Evolutionary conservation across 2,329 filamentous ascomycete species (phyloP).

Genomic region (Pyricularia sp.): DNA sequence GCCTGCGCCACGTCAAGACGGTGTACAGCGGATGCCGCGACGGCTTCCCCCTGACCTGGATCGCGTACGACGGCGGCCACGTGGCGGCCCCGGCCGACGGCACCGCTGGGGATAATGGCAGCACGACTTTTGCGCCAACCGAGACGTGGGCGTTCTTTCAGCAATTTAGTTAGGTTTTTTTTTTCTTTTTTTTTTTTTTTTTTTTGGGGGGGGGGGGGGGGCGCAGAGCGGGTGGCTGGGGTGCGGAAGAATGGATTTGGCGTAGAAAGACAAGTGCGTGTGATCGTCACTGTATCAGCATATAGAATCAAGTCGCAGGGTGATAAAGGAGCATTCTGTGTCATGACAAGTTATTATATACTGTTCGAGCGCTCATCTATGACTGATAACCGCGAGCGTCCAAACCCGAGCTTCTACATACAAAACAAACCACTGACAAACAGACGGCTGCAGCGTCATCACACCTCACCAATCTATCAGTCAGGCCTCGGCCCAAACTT

Average conservation of each 20-base stretch:
- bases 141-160: not conserved
- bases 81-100: not conserved
- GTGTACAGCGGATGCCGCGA: conserved; percentile 18
- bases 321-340: too few relatives aligned
- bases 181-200: too few relatives aligned
- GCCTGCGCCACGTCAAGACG: conserved; percentile 11
- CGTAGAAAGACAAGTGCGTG: too few relatives aligned
- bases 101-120: not conserved
- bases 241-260: too few relatives aligned
- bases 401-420: not conserved
- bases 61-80: conserved; percentile 21
- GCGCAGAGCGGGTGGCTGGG: too few relatives aligned
- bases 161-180: not conserved
- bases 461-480: not conserved
- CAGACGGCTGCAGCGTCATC: not conserved
- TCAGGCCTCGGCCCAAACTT: not conserved
- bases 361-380: too few relatives aligned
- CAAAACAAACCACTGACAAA: not conserved
- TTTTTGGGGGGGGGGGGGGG: too few relatives aligned
- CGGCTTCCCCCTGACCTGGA: conserved; percentile 23
- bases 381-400: too few relatives aligned
- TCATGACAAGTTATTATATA: too few relatives aligned
- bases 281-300: too few relatives aligned
- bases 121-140: not conserved
- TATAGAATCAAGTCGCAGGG: too few relatives aligned